Conservation (phyloP, 23 red algal genomes). For the Pyropia haitanensis region DNA sequence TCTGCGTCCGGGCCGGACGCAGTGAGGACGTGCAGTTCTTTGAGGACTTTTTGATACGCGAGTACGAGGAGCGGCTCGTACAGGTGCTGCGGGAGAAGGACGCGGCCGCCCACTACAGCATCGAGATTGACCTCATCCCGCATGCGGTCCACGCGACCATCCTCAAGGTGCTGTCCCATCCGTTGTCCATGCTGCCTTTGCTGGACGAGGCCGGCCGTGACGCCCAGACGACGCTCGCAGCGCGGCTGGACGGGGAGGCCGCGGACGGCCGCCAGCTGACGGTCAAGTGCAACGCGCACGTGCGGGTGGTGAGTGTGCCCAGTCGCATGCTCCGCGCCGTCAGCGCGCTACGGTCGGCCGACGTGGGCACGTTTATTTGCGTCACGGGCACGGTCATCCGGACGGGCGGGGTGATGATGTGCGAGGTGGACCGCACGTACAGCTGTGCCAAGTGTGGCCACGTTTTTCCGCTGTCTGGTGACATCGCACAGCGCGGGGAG, state of each 20-base stretch:
- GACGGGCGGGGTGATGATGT: constrained; percentile 66
- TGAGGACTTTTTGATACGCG: constrained; percentile 24
- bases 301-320: constrained; percentile 55
- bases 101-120: constrained; percentile 35
- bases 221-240: constrained; percentile 2
- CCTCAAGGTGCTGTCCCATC: constrained; percentile 25
- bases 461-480: constrained; percentile 40
- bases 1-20: no score
- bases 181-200: constrained; percentile 24
- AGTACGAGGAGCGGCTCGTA: constrained; percentile 12
- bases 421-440: constrained; percentile 60
- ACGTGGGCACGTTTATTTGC: constrained; percentile 62
- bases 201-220: constrained; percentile 40
- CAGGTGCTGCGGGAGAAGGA: constrained; percentile 22
- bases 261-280: constrained; percentile 13
- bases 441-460: constrained; percentile 69
- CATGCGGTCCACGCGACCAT: constrained; percentile 11
- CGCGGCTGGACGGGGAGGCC: neutral
- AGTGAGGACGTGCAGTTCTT: constrained; percentile 36
- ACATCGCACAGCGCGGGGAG: constrained; percentile 37
- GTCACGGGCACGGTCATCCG: constrained; percentile 78
- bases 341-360: constrained; percentile 46
- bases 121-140: constrained; percentile 53
- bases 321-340: constrained; percentile 42
- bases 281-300: constrained; percentile 60